phyloP scores from a whole-genome alignment of 2,329 filamentous ascomycete genomes.

The Chaetomium globosum region DNA sequence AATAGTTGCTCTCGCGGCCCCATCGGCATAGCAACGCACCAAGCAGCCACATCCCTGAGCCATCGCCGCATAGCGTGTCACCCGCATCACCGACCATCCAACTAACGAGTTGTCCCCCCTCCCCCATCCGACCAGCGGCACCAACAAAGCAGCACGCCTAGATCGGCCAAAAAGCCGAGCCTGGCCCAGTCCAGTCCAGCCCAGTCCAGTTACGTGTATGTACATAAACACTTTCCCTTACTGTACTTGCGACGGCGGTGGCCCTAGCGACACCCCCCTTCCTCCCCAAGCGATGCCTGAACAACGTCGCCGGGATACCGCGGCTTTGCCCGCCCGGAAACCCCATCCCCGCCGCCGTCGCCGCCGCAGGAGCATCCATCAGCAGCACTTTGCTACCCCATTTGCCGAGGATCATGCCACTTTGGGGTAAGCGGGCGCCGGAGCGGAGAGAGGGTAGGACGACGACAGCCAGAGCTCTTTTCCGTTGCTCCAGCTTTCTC shows the following conservation, averaged over 20 bases:
- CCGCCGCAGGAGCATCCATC: too few species aligned
- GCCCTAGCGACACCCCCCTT: constrained; percentile 4
- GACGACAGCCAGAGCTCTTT: too few species aligned
- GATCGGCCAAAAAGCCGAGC: too few species aligned
- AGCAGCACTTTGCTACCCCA: not conserved
- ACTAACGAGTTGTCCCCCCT: not conserved
- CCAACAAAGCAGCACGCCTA: not conserved
- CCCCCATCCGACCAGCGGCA: not conserved
- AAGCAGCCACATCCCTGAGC: constrained; percentile 1
- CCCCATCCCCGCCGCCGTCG: not conserved
- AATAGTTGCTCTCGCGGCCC: not conserved
- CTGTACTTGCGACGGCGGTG: not conserved
- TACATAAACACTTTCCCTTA: too few species aligned
- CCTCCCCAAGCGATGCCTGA: not conserved
- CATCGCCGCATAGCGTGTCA: not conserved
- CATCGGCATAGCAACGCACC: not conserved
- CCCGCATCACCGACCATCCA: not conserved
- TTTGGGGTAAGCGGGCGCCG: not conserved
- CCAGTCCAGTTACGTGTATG: too few species aligned
- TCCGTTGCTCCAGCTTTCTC: too few species aligned
- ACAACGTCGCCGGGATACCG: constrained; percentile 20
- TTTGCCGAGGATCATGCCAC: not conserved
- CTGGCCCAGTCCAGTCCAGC: not conserved
- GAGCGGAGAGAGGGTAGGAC: too few species aligned
- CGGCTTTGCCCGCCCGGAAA: not conserved